Evolutionary conservation across 345 rosid genomes (phyloP).

Genomic region (Mangifera indica): DNA sequence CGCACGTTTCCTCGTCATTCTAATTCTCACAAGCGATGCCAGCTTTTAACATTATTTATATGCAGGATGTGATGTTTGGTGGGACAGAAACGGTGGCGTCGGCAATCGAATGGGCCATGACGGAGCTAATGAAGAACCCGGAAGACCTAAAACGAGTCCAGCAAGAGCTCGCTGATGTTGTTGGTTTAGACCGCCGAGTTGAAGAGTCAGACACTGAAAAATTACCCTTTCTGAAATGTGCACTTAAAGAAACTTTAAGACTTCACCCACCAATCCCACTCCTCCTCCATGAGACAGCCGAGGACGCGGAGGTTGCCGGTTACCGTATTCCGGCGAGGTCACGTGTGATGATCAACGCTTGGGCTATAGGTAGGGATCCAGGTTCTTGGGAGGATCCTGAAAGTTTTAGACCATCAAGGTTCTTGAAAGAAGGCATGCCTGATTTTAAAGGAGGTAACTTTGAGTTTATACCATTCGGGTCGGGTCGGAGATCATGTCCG

Average conservation of each 20-base stretch:
- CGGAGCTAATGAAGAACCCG: constrained; percentile 75
- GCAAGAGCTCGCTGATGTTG: constrained; percentile 68
- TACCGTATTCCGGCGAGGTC: constrained; percentile 63
- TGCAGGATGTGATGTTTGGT: constrained; percentile 96
- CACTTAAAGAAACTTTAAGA: constrained; percentile 72
- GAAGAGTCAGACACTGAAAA: constrained; percentile 73
- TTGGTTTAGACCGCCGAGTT: constrained; percentile 70
- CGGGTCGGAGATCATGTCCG: constrained; percentile 89
- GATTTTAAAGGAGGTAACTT: constrained; percentile 79
- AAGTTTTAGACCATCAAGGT: constrained; percentile 67
- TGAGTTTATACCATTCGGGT: constrained; percentile 87
- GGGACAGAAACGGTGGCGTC: constrained; percentile 98
- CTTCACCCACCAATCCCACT: constrained; percentile 97
- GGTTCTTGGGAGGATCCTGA: constrained; percentile 76
- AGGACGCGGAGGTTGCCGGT: constrained; percentile 58
- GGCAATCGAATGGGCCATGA: constrained; percentile 83
- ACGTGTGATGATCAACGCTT: constrained; percentile 74
- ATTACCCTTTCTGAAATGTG: constrained; percentile 58
- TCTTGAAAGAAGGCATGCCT: constrained; percentile 54
- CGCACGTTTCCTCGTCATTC: no score
- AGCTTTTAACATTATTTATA: no score
- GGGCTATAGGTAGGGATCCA: constrained; percentile 72
- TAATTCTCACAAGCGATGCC: no score
- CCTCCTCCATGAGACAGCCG: constrained; percentile 82
- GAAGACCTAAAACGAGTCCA: constrained; percentile 63